Conservation (phyloP, 2,329 filamentous ascomycete genomes). For the Shiraia sp. region DNA sequence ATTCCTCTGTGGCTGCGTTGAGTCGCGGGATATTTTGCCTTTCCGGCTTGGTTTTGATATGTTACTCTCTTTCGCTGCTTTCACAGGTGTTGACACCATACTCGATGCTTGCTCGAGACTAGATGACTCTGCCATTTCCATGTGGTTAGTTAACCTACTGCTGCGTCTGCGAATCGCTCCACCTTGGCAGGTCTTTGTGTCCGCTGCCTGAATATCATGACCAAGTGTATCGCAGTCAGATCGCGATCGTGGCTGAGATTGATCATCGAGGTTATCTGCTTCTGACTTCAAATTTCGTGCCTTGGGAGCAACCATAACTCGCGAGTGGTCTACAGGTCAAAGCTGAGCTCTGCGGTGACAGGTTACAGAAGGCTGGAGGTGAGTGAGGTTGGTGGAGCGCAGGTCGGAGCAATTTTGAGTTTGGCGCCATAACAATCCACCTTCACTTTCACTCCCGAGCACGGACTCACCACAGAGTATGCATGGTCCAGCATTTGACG, state of each 20-base stretch:
- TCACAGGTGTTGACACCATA: too few relatives aligned
- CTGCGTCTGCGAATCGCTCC: neutral
- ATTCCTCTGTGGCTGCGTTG: neutral
- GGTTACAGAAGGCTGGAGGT: neutral
- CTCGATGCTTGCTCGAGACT: neutral
- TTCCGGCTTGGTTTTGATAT: too few relatives aligned
- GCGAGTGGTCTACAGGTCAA: too few relatives aligned
- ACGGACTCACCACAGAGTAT: too few relatives aligned
- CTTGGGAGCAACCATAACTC: conserved; percentile 1
- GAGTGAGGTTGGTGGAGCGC: neutral
- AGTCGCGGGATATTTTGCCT: neutral
- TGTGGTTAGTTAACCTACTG: neutral
- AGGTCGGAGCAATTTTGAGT: neutral
- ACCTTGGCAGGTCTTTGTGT: neutral
- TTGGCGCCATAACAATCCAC: neutral
- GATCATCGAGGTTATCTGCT: conserved; percentile 16
- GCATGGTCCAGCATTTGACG: too few relatives aligned
- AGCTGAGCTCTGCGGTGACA: neutral
- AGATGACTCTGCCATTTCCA: too few relatives aligned
- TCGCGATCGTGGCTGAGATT: conserved; percentile 13
- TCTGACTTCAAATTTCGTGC: conserved; percentile 3
- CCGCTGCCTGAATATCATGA: conserved; percentile 7
- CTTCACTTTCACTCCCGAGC: too few relatives aligned
- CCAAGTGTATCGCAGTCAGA: conserved; percentile 18
- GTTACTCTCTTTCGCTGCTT: too few relatives aligned